Evolutionary conservation across 768 basidiomycete species (phyloP).

Genomic region (Termitomyces sp.): DNA sequence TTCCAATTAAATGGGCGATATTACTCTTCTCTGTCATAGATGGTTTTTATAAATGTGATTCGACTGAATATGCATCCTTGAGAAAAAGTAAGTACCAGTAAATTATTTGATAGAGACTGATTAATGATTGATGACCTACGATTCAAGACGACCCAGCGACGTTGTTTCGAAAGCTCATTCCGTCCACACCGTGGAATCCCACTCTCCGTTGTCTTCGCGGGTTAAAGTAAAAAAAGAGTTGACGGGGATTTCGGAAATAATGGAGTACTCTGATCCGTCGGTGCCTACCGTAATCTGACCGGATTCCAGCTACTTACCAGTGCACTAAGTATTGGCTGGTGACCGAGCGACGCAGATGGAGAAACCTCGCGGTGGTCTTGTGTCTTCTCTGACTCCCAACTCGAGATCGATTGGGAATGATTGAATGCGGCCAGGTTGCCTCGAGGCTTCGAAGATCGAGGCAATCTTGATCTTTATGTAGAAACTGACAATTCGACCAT

Average conservation of each 20-base stretch:
- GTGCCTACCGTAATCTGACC: background rate
- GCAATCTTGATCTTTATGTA: background rate
- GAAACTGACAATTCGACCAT: background rate
- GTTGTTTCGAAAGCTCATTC: background rate
- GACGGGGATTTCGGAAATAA: background rate
- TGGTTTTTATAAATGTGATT: background rate
- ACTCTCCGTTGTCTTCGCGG: slow-evolving; percentile 9
- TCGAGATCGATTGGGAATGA: background rate
- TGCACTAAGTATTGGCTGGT: no score
- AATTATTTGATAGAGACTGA: background rate
- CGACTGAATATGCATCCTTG: no score
- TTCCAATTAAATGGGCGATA: background rate
- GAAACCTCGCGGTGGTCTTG: background rate
- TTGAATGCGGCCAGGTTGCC: background rate
- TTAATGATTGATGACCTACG: background rate
- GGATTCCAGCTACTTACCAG: background rate
- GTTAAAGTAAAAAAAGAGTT: background rate
- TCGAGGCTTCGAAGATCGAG: background rate
- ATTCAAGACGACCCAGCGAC: background rate
- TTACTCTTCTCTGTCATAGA: background rate
- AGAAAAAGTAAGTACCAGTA: background rate
- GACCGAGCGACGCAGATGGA: background rate
- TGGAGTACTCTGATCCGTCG: slow-evolving; percentile 5
- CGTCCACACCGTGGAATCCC: background rate
- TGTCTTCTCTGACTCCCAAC: background rate